These are phyloP conservation scores for Hypsizygus marmoreus DNA, from an alignment of 768 basidiomycete genomes.

Conservation along the genomic window DNA sequence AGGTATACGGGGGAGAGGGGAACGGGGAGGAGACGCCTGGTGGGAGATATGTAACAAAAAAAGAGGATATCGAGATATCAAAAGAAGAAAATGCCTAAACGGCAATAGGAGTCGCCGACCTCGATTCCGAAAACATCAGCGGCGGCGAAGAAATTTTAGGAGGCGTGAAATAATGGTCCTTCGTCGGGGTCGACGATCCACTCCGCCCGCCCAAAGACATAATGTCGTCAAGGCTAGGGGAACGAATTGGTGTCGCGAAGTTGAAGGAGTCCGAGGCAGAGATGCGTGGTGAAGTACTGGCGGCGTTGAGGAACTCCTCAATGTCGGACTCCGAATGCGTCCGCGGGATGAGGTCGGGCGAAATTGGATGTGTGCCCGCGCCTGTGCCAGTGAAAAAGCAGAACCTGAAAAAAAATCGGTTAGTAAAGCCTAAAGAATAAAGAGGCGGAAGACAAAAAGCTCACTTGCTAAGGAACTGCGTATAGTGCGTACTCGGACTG, in stretches of 20 bases:
- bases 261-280: slow-evolving; percentile 20
- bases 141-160: slow-evolving; percentile 16
- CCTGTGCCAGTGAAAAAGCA: slow-evolving; percentile 78
- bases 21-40: too few species aligned
- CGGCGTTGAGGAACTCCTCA: slow-evolving; percentile 42
- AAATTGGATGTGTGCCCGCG: slow-evolving; percentile 11
- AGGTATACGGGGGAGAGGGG: too few species aligned
- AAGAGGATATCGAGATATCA: slow-evolving; percentile 5
- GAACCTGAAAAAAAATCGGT: slow-evolving; percentile 47
- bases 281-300: slow-evolving; percentile 33
- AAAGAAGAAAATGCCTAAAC: not conserved
- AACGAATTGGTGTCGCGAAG: slow-evolving; percentile 21
- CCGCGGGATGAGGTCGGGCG: slow-evolving; percentile 26
- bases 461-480: slow-evolving; percentile 65
- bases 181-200: slow-evolving; percentile 11
- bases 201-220: slow-evolving; percentile 4
- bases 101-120: slow-evolving; percentile 14
- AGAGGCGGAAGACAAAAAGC: slow-evolving; percentile 17
- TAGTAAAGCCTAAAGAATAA: slow-evolving; percentile 1
- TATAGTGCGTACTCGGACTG: slow-evolving; percentile 50
- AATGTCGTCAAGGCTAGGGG: slow-evolving; percentile 24
- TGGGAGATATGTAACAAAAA: too few species aligned
- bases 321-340: slow-evolving; percentile 58
- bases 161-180: too few species aligned
- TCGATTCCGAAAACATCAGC: slow-evolving; percentile 5